Evolutionary conservation across 2,329 filamentous ascomycete species (phyloP).

Genomic region (Pyricularia grisea): DNA sequence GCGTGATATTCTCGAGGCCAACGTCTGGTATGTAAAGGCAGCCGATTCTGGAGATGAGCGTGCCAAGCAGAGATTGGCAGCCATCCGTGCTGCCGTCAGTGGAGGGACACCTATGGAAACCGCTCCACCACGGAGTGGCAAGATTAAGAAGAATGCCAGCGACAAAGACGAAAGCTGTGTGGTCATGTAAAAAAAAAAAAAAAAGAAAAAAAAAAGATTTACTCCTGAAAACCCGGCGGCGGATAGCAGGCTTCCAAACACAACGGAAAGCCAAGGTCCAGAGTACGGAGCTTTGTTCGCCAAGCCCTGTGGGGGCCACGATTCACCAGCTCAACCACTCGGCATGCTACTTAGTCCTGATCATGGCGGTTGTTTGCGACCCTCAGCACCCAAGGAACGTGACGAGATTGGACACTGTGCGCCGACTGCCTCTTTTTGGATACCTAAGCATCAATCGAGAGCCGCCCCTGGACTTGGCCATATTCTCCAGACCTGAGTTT

Average conservation of each 20-base stretch:
- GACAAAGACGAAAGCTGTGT: conserved; percentile 43
- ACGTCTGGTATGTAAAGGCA: conserved; percentile 96
- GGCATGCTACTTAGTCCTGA: not conserved
- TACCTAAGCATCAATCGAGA: not conserved
- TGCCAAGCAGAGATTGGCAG: conserved; percentile 75
- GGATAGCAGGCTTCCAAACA: too few species aligned
- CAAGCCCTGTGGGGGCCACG: not conserved
- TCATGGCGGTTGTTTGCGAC: not conserved
- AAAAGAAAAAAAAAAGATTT: too few species aligned
- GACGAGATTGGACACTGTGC: not conserved
- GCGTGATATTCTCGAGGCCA: conserved; percentile 89
- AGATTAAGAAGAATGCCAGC: conserved; percentile 36
- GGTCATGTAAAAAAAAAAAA: conserved; percentile 38
- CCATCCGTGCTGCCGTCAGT: conserved; percentile 74
- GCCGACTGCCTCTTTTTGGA: not conserved
- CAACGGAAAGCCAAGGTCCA: not conserved
- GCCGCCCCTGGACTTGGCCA: not conserved
- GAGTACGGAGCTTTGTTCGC: not conserved
- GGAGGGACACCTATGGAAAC: conserved; percentile 49
- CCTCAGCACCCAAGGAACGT: not conserved
- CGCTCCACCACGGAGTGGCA: conserved; percentile 38
- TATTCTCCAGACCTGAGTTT: not conserved
- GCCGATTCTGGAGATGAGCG: conserved; percentile 86
- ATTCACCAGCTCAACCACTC: not conserved
- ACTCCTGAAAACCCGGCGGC: too few species aligned